Percentiles rank a stretch among this genome's conserved stretches.
These are phyloP conservation scores for Annulohypoxylon nitens DNA, from an alignment of 495 filamentous ascomycete species.

Conservation along the genomic window DNA sequence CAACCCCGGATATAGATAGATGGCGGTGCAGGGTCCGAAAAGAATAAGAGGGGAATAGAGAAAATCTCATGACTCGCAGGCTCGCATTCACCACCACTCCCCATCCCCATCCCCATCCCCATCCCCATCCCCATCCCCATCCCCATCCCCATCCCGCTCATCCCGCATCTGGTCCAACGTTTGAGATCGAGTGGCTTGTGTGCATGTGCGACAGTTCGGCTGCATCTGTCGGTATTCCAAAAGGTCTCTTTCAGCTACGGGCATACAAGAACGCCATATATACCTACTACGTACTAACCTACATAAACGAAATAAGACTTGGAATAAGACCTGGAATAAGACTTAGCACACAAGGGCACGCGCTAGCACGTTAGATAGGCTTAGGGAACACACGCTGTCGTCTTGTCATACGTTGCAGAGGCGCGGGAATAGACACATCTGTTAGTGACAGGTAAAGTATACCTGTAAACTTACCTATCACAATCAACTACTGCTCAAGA, in stretches of 20 bases:
- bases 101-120: slow-evolving; percentile 43
- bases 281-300: slow-evolving; percentile 1
- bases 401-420: slow-evolving; percentile 33
- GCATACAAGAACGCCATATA: slow-evolving; percentile 32
- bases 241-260: slow-evolving; percentile 29
- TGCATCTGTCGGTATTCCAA: slow-evolving; percentile 45
- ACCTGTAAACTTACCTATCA: slow-evolving; percentile 24
- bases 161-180: slow-evolving; percentile 47
- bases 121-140: slow-evolving; percentile 40
- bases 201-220: slow-evolving; percentile 44
- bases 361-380: slow-evolving; percentile 1
- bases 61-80: slow-evolving; percentile 43
- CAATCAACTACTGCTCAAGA: slow-evolving; percentile 1
- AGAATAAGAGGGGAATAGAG: slow-evolving; percentile 14
- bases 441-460: slow-evolving; percentile 28
- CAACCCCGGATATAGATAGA: slow-evolving; percentile 46
- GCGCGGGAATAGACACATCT: slow-evolving; percentile 33
- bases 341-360: slow-evolving; percentile 29
- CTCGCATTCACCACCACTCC: slow-evolving; percentile 31
- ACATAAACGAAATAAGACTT: slow-evolving; percentile 24
- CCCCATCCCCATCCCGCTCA: slow-evolving; percentile 45
- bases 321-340: slow-evolving; percentile 17
- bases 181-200: slow-evolving; percentile 41
- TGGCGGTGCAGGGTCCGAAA: slow-evolving; percentile 39
- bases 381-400: slow-evolving; percentile 34